These are phyloP conservation scores for Plasmodium knowlesi DNA, from an alignment of 169 alveolate species.

Conservation along the genomic window DNA sequence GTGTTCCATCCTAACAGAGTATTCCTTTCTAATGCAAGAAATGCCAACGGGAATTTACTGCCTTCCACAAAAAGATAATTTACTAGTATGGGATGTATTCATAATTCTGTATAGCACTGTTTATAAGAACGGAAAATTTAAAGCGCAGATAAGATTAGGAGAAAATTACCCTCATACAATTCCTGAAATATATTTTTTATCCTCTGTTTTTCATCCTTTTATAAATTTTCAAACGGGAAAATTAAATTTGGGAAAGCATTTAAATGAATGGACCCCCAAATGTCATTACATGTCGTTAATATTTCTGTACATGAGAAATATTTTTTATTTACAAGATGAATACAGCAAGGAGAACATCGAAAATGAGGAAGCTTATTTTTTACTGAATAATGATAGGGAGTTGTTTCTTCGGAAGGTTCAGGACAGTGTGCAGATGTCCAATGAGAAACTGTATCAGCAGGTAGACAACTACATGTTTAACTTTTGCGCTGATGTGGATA, in stretches of 20 bases:
- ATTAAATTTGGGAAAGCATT: constrained; percentile 24
- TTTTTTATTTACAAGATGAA: constrained; percentile 54
- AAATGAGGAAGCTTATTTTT: constrained; percentile 44
- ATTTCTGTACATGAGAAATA: constrained; percentile 47
- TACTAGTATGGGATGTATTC: constrained; percentile 55
- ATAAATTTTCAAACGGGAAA: constrained; percentile 46
- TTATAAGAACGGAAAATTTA: constrained; percentile 50
- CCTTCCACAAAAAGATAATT: constrained; percentile 49
- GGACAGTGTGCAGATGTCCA: constrained; percentile 11
- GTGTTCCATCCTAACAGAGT: constrained; percentile 56
- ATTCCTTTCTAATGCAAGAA: constrained; percentile 50
- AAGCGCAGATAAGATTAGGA: constrained; percentile 40
- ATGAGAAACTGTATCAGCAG: background rate
- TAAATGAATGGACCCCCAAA: constrained; percentile 42
- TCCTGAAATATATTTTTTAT: constrained; percentile 57
- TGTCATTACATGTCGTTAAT: constrained; percentile 57
- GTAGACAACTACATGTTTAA: constrained; percentile 49
- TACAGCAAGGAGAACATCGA: constrained; percentile 18
- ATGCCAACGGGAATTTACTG: constrained; percentile 56
- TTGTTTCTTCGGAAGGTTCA: constrained; percentile 31
- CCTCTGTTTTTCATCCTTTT: constrained; percentile 51
- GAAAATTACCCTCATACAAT: constrained; percentile 33
- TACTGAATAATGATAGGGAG: constrained; percentile 39
- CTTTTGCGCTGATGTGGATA: background rate
- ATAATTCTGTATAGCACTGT: constrained; percentile 32